Base-by-base conservation (phyloP, 2,329 filamentous ascomycete genomes). In the Blastomyces parvus region DNA sequence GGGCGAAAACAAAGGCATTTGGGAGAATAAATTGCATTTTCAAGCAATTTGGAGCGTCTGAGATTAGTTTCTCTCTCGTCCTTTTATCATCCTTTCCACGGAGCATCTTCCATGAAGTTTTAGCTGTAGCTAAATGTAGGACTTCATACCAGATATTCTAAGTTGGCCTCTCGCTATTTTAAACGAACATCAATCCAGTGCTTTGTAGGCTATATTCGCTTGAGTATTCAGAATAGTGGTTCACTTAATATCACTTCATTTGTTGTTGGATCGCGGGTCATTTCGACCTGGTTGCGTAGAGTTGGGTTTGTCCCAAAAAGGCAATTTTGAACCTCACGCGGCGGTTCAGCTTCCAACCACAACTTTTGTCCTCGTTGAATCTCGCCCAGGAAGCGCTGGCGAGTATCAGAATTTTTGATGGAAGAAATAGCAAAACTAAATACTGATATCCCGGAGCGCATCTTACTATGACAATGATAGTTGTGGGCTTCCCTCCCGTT, bases 241-340 rank as follows among this genome's bases (percentile, higher is more conserved):
- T 17, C 19, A 22, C n/a, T 46, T 17, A 46, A 46, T 46, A 7
- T 46, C 8, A 22, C n/a, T 48, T 7, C 44, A 22, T 48, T 48
- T 48, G 44, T 22, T n/a, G 44, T 19, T 19, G 19, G 44, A 44
- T 48, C 3, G 44, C n/a, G 19, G 9, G 33, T 9, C 33, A 36
- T 36, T 36, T 1, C 33, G 44, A 8, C n/a, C 14, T 55, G 27
- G 27, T 55, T 55, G 52, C n/a, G 2, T 19, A 33, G 52, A 33
- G 25, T 36, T 55, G n/a, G 25, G 13, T 33, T 33, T 38, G 27
- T 36, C 53, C 53, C 30, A 57, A 57, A 57, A 17, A 27, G 36
- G 55, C 55, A 58, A 58, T 9, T 42, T 14, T 13, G 53, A 57
- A 57, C 53, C 53, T 57, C 53, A 57, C 19, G 19, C n/a, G n/a